Percentiles rank a stretch among this genome's conserved stretches.
These are phyloP conservation scores for Phoenix roebelenii DNA, from an alignment of 176 grass and related monocot genomes.

Conservation along the genomic window DNA sequence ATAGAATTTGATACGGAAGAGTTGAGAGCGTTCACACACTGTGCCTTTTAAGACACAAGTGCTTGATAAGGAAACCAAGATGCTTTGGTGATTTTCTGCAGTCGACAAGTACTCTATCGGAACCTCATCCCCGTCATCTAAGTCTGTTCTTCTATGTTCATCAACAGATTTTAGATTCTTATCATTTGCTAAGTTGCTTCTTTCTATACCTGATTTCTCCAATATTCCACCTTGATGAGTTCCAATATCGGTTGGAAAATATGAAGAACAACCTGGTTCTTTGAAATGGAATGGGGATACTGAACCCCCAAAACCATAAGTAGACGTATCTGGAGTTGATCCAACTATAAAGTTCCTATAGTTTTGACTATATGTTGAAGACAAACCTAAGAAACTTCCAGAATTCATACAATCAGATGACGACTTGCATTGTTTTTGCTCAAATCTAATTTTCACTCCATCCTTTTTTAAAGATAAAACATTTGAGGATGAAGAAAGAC, in stretches of 20 bases:
- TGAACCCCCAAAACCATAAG: neutral
- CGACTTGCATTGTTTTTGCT: slow-evolving; percentile 25
- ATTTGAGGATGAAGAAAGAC: slow-evolving; percentile 13
- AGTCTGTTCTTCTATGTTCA: slow-evolving; percentile 33
- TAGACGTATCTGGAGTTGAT: slow-evolving; percentile 13
- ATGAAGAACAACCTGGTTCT: neutral
- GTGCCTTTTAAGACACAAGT: slow-evolving; percentile 54
- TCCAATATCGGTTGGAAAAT: neutral
- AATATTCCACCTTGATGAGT: slow-evolving; percentile 12
- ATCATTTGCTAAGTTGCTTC: slow-evolving; percentile 35
- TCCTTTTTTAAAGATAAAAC: slow-evolving; percentile 25
- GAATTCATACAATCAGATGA: slow-evolving; percentile 12
- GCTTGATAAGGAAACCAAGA: slow-evolving; percentile 75
- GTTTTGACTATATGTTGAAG: slow-evolving; percentile 21
- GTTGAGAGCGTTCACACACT: slow-evolving; percentile 45
- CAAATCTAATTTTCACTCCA: slow-evolving; percentile 15
- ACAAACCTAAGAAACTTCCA: slow-evolving; percentile 7
- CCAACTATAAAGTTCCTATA: neutral
- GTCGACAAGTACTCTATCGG: slow-evolving; percentile 38
- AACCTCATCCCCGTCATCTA: slow-evolving; percentile 28
- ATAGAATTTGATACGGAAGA: slow-evolving; percentile 89
- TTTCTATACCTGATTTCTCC: slow-evolving; percentile 17
- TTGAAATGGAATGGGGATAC: neutral
- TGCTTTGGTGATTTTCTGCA: slow-evolving; percentile 59
- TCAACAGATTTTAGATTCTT: slow-evolving; percentile 41